A percentile compares a stretch with the other conserved stretches of the same genome.
phyloP scores from a whole-genome alignment of 1,284 basidiomycete genomes.

The Cryptococcus depauperatus region DNA sequence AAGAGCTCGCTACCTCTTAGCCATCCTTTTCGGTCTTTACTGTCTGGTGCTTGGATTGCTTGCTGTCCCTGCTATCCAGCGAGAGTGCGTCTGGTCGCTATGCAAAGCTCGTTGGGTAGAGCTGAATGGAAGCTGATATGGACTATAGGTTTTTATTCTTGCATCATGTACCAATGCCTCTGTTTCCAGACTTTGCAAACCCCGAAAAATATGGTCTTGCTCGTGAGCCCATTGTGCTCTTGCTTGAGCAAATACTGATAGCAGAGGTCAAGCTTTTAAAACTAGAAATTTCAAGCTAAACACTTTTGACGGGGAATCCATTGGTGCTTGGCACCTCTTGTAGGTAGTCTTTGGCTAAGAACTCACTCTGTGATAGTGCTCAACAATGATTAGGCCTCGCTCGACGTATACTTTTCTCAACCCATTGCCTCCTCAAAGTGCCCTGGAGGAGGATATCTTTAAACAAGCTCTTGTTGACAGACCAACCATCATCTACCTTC shows the following conservation, averaged over 20 bases:
- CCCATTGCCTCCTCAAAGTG: slow-evolving; percentile 17
- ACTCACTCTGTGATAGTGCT: not conserved
- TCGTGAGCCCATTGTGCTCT: slow-evolving; percentile 51
- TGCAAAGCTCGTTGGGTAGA: not conserved
- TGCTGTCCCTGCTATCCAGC: slow-evolving; percentile 59
- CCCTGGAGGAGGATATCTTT: slow-evolving; percentile 29
- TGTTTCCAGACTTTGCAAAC: slow-evolving; percentile 55
- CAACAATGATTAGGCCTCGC: slow-evolving; percentile 21
- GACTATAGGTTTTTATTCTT: slow-evolving; percentile 54
- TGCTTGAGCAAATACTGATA: not conserved
- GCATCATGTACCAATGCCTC: slow-evolving; percentile 59
- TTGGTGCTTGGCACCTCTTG: slow-evolving; percentile 87
- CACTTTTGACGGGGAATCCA: slow-evolving; percentile 65
- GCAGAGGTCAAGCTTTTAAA: slow-evolving; percentile 60
- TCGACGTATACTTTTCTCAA: slow-evolving; percentile 15
- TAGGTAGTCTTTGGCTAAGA: slow-evolving; percentile 35
- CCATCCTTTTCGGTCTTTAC: slow-evolving; percentile 52
- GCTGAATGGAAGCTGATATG: not conserved
- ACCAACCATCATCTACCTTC: slow-evolving; percentile 80
- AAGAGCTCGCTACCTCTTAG: slow-evolving; percentile 2
- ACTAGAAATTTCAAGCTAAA: slow-evolving; percentile 62
- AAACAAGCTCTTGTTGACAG: slow-evolving; percentile 51
- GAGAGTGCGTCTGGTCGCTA: slow-evolving; percentile 53
- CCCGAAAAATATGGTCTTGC: slow-evolving; percentile 74
- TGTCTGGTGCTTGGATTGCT: slow-evolving; percentile 52